phyloP scores from a whole-genome alignment of 371 early-diverging fungal genomes.

The Synchytrium microbalum region DNA sequence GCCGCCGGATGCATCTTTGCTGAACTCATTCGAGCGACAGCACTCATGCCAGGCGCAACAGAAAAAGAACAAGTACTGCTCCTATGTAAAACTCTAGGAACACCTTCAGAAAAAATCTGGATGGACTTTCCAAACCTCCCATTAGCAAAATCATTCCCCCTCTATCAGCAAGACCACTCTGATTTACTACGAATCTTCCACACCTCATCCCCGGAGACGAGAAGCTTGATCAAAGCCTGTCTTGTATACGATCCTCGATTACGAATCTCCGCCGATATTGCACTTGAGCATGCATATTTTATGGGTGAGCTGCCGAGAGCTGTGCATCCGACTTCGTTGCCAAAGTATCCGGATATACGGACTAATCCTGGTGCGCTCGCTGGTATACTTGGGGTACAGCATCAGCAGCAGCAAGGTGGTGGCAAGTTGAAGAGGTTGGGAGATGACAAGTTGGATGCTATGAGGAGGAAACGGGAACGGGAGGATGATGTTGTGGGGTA shows the following conservation, averaged over 20 bases:
- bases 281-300: conserved; percentile 86
- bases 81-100: conserved; percentile 68
- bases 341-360: conserved; percentile 60
- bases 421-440: neutral
- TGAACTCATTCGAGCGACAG: conserved; percentile 54
- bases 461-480: neutral
- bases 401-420: neutral
- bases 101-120: conserved; percentile 75
- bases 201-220: conserved; percentile 50
- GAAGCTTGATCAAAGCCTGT: conserved; percentile 27
- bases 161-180: conserved; percentile 36
- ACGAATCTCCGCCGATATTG: conserved; percentile 81
- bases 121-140: conserved; percentile 63
- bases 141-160: conserved; percentile 18
- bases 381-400: neutral
- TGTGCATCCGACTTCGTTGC: conserved; percentile 31
- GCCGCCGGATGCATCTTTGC: conserved; percentile 82
- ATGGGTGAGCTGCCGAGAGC: conserved; percentile 47
- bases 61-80: conserved; percentile 68
- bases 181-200: conserved; percentile 50
- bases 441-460: neutral
- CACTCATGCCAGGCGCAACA: conserved; percentile 76
- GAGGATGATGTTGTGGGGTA: neutral
- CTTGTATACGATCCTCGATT: conserved; percentile 89
- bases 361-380: conserved; percentile 17